phyloP scores from a whole-genome alignment of 352 stramenopile species.

The Lagenidium giganteum region DNA sequence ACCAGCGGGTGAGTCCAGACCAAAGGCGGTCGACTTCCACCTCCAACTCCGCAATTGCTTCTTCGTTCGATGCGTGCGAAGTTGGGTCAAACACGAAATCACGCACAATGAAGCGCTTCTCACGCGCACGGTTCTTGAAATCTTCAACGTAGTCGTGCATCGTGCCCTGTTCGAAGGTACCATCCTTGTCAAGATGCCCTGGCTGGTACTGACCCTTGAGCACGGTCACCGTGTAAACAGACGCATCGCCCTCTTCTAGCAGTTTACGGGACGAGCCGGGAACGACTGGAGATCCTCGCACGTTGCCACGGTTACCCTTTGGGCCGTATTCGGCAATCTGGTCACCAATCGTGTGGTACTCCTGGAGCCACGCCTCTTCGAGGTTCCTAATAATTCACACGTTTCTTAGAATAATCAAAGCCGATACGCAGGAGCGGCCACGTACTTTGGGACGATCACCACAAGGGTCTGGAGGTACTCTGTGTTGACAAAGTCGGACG shows the following conservation, averaged over 20 bases:
- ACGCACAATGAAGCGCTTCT: slow-evolving; percentile 92
- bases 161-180: slow-evolving; percentile 89
- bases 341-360: slow-evolving; percentile 86
- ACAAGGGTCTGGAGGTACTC: slow-evolving; percentile 97
- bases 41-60: slow-evolving; percentile 80
- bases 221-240: slow-evolving; percentile 94
- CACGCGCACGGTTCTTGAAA: slow-evolving; percentile 89
- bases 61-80: slow-evolving; percentile 83
- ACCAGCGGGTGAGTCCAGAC: slow-evolving; percentile 94
- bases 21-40: slow-evolving; percentile 93
- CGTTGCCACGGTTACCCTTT: slow-evolving; percentile 85
- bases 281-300: slow-evolving; percentile 94
- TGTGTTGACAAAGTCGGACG: slow-evolving; percentile 92
- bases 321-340: slow-evolving; percentile 89
- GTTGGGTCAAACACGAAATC: slow-evolving; percentile 92
- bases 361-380: slow-evolving; percentile 86
- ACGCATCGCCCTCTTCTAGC: slow-evolving; percentile 89
- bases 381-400: slow-evolving; percentile 32
- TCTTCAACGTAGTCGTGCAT: slow-evolving; percentile 94
- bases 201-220: slow-evolving; percentile 93
- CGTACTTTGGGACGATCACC: slow-evolving; percentile 90
- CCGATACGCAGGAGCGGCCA: neutral
- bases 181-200: slow-evolving; percentile 79
- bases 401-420: neutral
- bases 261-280: slow-evolving; percentile 89